These are phyloP conservation scores for Pleurotus citrinopileatus DNA, from an alignment of 768 basidiomycete species.

Conservation along the genomic window DNA sequence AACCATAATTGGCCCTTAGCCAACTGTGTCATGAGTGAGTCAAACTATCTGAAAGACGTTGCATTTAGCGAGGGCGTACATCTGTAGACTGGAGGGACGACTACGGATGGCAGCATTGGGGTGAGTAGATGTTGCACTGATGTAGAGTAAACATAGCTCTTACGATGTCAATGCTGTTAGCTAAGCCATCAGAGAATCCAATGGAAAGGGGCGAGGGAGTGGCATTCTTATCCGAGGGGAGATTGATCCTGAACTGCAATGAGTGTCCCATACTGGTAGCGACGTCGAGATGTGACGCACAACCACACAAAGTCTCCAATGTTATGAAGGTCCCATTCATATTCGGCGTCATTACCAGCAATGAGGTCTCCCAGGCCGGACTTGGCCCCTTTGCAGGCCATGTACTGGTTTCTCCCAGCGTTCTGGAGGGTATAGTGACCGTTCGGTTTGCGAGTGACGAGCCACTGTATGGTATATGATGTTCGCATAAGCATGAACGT, in stretches of 20 bases:
- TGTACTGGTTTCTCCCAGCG: background rate
- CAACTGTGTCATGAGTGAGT: too few relatives aligned
- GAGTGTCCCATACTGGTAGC: too few relatives aligned
- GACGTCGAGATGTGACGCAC: too few relatives aligned
- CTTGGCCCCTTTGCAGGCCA: background rate
- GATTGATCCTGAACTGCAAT: background rate
- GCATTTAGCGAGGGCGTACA: background rate
- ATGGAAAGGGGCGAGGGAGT: background rate
- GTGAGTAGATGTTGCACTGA: background rate
- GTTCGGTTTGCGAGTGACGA: background rate
- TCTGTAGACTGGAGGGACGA: background rate
- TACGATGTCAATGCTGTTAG: background rate
- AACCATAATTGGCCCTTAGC: background rate
- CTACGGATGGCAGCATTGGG: too few relatives aligned
- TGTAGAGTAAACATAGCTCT: background rate
- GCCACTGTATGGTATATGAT: too few relatives aligned
- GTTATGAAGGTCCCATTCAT: background rate
- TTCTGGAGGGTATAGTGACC: background rate
- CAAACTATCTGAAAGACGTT: too few relatives aligned
- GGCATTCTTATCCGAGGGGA: too few relatives aligned
- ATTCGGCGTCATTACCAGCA: background rate
- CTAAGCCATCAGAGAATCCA: background rate
- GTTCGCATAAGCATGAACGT: background rate
- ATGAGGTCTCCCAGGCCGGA: background rate
- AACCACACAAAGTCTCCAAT: background rate